Base-by-base conservation (phyloP, 371 early-diverging fungal genomes). In the Syncephalastrum racemosum region DNA sequence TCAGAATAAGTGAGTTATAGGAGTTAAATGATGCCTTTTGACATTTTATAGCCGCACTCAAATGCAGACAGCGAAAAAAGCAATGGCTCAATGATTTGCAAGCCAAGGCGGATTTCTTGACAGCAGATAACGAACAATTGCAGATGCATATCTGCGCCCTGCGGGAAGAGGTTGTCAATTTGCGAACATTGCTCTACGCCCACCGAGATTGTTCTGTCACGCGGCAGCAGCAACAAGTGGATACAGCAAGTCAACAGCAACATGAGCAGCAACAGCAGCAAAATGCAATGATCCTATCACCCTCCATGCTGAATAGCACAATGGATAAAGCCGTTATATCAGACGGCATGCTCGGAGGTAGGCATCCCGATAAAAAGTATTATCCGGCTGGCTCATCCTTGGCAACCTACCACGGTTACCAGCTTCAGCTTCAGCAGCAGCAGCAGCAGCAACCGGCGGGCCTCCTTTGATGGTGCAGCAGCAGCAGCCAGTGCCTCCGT, bases 31-130 rank as follows among this genome's bases (percentile, higher is more conserved):
- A 24, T 25, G 12, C 19, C 24, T 39, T n/a, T 36, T 41, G 22
- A 41, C 36, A 16, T 53, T 31, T n/a, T 20, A 23, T 70, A 65
- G 88, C 88, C 14, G 88, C 88, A 1, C 72, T 84, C 6, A 86
- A 86, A 50, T 88, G 86, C 62, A 74, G 88, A 20, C 85, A 84
- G 60, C 81, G 86, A 47, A 88, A 88, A 60, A 85, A 85, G 60
- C 73, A 81, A 62, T 82, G 79, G 73, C 63, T 86, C 16, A 64
- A 68, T 40, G 66, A 72, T 19, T 69, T 88, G 41, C 83, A 88
- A 59, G 66, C 62, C 13, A 82, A 79, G 14, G 77, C 82, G n/a
- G 84, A 83, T 43, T 70, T 59, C 31, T 62, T 84, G 54, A 52
- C 73, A 3, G 31, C 36, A 24, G 82, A 84, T 46, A 86, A 86